Base-by-base conservation (phyloP, 2,329 filamentous ascomycete genomes). In the Cercospora janseana region DNA sequence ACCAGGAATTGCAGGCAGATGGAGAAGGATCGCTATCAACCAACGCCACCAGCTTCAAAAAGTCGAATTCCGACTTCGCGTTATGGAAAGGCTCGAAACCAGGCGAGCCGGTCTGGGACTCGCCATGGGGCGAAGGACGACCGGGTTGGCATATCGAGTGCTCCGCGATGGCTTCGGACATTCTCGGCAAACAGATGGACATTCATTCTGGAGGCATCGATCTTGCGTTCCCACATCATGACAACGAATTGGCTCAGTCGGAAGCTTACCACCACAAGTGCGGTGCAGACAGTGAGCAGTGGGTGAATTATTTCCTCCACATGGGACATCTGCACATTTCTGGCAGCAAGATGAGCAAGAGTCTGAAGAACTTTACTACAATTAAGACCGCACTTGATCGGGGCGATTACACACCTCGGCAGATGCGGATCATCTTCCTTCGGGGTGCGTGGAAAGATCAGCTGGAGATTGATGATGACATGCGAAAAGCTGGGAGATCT, bases 121-220 rank as follows among this genome's bases (percentile, higher is more conserved):
- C 87, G 60, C 83, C 83, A 3, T 97, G 92, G 91, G 90, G 92
- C 4, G 78, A 83, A 49, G 91, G 91, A 4, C 79, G 92, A 35
- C 92, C 92, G 1, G 92, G 92, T 13, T 97, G 92, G 92, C 92
- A 96, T 66, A 96, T 96, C 63, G 91, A 96, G 73, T 96, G 92
- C 81, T 91, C 86, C 1, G 90, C 90, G 12, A 96, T 97, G 92
- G 90, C 91, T 0, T 92, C 87, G 2, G 88, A 91, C 57, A 80
- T 90, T n/a, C 74, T 97, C 1, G 91, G 91, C 4, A 78, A 83
- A 21, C 79, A 85, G 54, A 90, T 97, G 76, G 92, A 97, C 67
- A 88, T 96, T 46, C 92, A 96, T 69, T 94, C 88, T 16, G 91
- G 92, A 21, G 92, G 92, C 51, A 86, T 95, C 53, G 92, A 97